phyloP scores from a whole-genome alignment of 805 yeast species.

The Pichia sporocuriosa region DNA sequence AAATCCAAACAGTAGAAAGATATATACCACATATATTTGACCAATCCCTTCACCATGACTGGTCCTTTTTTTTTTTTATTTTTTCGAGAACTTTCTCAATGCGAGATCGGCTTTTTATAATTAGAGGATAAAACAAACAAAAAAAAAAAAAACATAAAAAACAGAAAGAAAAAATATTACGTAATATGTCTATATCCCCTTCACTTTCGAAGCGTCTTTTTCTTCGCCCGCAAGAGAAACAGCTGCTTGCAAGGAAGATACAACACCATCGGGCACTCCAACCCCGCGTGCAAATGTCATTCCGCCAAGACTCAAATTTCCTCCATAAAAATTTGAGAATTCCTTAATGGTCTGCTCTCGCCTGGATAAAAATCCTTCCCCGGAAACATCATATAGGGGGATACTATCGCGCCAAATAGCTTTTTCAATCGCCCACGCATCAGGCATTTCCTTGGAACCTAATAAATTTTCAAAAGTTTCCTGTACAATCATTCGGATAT shows the following conservation, averaged over 20 bases:
- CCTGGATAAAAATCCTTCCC: not conserved
- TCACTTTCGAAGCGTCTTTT: not conserved
- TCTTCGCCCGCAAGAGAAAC: conserved; percentile 7
- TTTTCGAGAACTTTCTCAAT: not conserved
- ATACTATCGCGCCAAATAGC: not conserved
- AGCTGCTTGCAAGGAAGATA: conserved; percentile 57
- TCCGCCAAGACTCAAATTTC: conserved; percentile 59
- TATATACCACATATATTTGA: too few relatives aligned
- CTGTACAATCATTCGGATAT: conserved; percentile 18
- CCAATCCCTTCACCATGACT: too few relatives aligned
- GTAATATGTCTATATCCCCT: too few relatives aligned
- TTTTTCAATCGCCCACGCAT: conserved; percentile 1
- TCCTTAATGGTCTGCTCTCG: not conserved
- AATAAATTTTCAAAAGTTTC: conserved; percentile 20
- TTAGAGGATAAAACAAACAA: too few relatives aligned
- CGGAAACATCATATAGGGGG: conserved; percentile 6
- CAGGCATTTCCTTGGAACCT: not conserved
- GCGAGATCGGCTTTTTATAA: conserved; percentile 2
- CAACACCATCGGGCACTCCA: conserved; percentile 85
- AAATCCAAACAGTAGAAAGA: too few relatives aligned
- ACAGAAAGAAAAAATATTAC: too few relatives aligned
- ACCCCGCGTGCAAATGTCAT: conserved; percentile 74
- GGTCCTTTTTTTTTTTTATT: too few relatives aligned
- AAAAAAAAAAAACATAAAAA: too few relatives aligned
- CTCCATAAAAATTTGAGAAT: conserved; percentile 23